Conservation (phyloP, 345 rosid genomes). For the Gossypium mustelinum region DNA sequence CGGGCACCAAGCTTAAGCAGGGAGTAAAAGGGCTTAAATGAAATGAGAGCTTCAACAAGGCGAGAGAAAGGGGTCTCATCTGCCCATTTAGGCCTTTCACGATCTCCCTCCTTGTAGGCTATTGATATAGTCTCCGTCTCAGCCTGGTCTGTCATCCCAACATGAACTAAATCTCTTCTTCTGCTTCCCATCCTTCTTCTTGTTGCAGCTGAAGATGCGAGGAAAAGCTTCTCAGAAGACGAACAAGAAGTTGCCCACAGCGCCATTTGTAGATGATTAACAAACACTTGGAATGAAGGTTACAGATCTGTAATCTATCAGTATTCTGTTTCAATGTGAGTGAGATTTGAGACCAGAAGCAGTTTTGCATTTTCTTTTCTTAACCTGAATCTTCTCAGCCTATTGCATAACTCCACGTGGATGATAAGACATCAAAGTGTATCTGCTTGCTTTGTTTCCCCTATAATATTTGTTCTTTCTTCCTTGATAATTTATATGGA, state of each 20-base stretch:
- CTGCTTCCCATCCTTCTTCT: not conserved
- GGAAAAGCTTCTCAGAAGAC: slow-evolving; percentile 24
- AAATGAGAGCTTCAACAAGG: slow-evolving; percentile 45
- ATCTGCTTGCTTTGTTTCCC: not conserved
- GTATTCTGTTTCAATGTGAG: not conserved
- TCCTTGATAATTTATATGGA: no score
- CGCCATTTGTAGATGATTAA: slow-evolving; percentile 24
- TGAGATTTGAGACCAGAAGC: not conserved
- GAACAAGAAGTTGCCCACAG: slow-evolving; percentile 21
- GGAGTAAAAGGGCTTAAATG: slow-evolving; percentile 54
- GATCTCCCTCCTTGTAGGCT: slow-evolving; percentile 47
- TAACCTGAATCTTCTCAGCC: slow-evolving; percentile 12
- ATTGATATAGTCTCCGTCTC: slow-evolving; percentile 9
- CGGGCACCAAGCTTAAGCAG: slow-evolving; percentile 64
- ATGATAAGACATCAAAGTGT: not conserved
- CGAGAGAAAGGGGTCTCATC: slow-evolving; percentile 61
- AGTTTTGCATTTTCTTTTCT: not conserved
- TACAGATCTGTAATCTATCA: not conserved
- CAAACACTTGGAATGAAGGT: not conserved
- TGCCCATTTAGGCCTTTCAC: slow-evolving; percentile 59
- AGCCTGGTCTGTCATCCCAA: slow-evolving; percentile 23
- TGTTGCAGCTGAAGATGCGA: slow-evolving; percentile 9
- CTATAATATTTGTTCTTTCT: no score
- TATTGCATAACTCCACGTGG: slow-evolving; percentile 23
- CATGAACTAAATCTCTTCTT: slow-evolving; percentile 11